phyloP scores from a whole-genome alignment of 202 grass and related monocot genomes.

The Schoenoplectus tabernaemontani region DNA sequence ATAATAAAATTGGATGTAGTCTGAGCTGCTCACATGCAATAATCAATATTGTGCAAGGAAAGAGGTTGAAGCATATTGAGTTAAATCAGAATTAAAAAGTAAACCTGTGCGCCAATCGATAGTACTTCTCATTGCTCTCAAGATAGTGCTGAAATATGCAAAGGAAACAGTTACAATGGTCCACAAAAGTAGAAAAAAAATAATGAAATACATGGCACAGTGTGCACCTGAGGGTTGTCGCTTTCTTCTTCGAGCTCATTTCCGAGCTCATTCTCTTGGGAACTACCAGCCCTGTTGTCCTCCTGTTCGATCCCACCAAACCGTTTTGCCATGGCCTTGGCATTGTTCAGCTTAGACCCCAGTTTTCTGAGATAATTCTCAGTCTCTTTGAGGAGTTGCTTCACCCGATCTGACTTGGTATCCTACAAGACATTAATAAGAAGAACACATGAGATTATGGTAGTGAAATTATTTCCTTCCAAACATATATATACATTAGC shows the following conservation, averaged over 20 bases:
- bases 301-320: conserved; percentile 38
- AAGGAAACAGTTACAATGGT: conserved; percentile 18
- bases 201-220: conserved; percentile 13
- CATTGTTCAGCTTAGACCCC: conserved; percentile 64
- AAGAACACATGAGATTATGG: neutral
- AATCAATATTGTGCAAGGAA: neutral
- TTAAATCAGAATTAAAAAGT: conserved; percentile 16
- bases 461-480: neutral
- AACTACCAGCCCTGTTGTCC: conserved; percentile 46
- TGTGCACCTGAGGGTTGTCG: conserved; percentile 77
- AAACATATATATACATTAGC: neutral
- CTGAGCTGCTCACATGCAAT: neutral
- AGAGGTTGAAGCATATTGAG: neutral
- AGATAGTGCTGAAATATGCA: conserved; percentile 81
- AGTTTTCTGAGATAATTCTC: conserved; percentile 98
- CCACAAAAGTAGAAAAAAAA: conserved; percentile 4
- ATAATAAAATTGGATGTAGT: conserved; percentile 9
- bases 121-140: conserved; percentile 99
- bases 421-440: conserved; percentile 46
- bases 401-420: conserved; percentile 98
- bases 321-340: conserved; percentile 35
- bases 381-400: conserved; percentile 91
- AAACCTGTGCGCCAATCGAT: conserved; percentile 89
- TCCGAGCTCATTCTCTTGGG: conserved; percentile 42
- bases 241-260: conserved; percentile 96